phyloP scores from a whole-genome alignment of 2,329 filamentous ascomycete species.

The Cladosporium sp. region DNA sequence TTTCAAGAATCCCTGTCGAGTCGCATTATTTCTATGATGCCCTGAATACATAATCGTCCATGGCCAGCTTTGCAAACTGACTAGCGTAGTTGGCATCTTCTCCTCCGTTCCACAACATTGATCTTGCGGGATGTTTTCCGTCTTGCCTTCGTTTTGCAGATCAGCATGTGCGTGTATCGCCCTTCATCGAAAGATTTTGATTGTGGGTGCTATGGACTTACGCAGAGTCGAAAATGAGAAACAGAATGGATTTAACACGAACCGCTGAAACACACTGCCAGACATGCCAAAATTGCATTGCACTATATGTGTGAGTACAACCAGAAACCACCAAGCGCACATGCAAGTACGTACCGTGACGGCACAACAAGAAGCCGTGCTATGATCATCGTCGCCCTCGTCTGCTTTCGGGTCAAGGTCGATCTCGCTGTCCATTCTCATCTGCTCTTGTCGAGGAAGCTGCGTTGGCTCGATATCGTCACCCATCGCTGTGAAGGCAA shows the following conservation, averaged over 20 bases:
- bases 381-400: background rate
- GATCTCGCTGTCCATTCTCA: background rate
- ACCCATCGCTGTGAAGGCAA: background rate
- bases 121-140: background rate
- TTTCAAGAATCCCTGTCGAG: no score
- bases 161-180: background rate
- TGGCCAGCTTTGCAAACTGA: no score
- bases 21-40: no score
- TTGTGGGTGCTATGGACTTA: background rate
- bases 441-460: background rate
- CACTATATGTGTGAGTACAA: background rate
- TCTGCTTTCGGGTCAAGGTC: background rate
- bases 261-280: background rate
- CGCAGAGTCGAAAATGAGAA: background rate
- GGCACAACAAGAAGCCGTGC: background rate
- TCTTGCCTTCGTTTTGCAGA: background rate
- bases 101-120: background rate
- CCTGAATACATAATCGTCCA: no score
- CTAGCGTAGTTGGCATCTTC: no score
- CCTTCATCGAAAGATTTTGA: background rate
- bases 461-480: background rate
- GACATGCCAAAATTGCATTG: background rate
- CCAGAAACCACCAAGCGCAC: background rate
- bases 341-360: background rate
- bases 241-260: background rate